Percentiles rank a stretch among this genome's conserved stretches.
Evolutionary conservation across 192 early-diverging fungal genomes (phyloP).

Genomic region (Coemansia sp.): DNA sequence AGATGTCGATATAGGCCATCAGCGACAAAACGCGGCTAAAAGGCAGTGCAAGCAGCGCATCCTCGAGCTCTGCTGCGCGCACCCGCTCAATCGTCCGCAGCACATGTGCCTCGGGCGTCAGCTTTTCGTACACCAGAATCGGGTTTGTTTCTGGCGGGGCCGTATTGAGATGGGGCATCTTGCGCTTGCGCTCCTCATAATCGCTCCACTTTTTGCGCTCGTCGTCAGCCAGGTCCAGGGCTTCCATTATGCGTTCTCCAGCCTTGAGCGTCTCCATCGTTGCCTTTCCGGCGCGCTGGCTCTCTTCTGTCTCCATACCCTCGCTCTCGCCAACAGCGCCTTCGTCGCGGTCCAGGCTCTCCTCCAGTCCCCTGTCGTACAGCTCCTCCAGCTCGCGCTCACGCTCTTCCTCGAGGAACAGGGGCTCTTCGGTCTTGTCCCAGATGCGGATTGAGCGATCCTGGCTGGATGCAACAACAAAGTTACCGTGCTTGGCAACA

Average conservation of each 20-base stretch:
- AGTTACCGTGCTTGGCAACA: slow-evolving; percentile 84
- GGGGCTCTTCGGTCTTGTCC: slow-evolving; percentile 95
- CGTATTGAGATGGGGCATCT: slow-evolving; percentile 40
- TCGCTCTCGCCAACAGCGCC: slow-evolving; percentile 37
- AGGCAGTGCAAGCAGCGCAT: slow-evolving; percentile 85
- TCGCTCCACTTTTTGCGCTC: slow-evolving; percentile 70
- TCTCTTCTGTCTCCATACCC: slow-evolving; percentile 57
- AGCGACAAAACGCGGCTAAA: slow-evolving; percentile 78
- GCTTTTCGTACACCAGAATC: slow-evolving; percentile 64
- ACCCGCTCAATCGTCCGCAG: slow-evolving; percentile 75
- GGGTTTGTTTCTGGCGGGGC: slow-evolving; percentile 61
- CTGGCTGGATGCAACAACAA: slow-evolving; percentile 86
- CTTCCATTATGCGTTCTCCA: slow-evolving; percentile 91
- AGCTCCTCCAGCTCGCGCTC: slow-evolving; percentile 91
- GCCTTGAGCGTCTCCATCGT: slow-evolving; percentile 96
- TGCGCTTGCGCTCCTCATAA: slow-evolving; percentile 57
- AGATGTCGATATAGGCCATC: slow-evolving; percentile 73
- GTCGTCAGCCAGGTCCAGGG: slow-evolving; percentile 85
- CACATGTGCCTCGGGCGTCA: slow-evolving; percentile 77
- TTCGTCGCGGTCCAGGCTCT: slow-evolving; percentile 58
- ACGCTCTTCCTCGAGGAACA: slow-evolving; percentile 94
- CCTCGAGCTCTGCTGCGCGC: slow-evolving; percentile 82
- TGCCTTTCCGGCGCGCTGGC: slow-evolving; percentile 77
- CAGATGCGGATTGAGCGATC: slow-evolving; percentile 94
- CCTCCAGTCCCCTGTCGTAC: slow-evolving; percentile 75